Conservation (phyloP, 805 yeast genomes). For the Wickerhamomyces queroliae region DNA sequence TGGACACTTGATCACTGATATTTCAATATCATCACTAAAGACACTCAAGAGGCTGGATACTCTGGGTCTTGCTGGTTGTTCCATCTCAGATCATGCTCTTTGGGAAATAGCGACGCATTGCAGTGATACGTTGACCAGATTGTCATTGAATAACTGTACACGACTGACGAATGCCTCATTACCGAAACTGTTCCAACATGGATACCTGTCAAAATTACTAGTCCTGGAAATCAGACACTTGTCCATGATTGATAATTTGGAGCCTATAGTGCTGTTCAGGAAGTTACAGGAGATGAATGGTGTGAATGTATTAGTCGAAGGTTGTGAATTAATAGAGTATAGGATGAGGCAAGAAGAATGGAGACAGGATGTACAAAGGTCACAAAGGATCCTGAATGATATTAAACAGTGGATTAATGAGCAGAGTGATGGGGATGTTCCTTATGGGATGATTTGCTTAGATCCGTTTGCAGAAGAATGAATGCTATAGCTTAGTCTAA, state of each 20-base stretch:
- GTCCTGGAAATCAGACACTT: conserved; percentile 79
- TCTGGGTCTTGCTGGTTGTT: conserved; percentile 86
- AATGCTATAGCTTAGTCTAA: too few species aligned
- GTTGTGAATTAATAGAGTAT: conserved; percentile 64
- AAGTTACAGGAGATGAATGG: conserved; percentile 28
- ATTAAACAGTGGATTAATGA: conserved; percentile 59
- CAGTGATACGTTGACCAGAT: conserved; percentile 47
- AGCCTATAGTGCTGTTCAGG: conserved; percentile 65
- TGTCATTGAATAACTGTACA: conserved; percentile 73
- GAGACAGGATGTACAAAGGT: conserved; percentile 47
- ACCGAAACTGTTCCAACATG: conserved; percentile 38
- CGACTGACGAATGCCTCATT: conserved; percentile 51
- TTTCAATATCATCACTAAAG: conserved; percentile 53
- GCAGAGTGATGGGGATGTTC: conserved; percentile 32
- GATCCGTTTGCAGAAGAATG: too few species aligned
- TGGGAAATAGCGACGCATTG: conserved; percentile 73
- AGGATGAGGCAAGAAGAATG: conserved; percentile 57
- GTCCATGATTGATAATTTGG: conserved; percentile 47
- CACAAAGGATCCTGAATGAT: conserved; percentile 54
- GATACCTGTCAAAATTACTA: conserved; percentile 50
- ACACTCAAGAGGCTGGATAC: conserved; percentile 51
- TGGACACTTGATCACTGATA: conserved; percentile 66
- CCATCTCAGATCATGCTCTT: conserved; percentile 65
- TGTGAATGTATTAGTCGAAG: conserved; percentile 53
- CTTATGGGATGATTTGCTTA: too few species aligned